Evolutionary conservation across 2,329 filamentous ascomycete species (phyloP).

Genomic region (Exophiala bonariae): DNA sequence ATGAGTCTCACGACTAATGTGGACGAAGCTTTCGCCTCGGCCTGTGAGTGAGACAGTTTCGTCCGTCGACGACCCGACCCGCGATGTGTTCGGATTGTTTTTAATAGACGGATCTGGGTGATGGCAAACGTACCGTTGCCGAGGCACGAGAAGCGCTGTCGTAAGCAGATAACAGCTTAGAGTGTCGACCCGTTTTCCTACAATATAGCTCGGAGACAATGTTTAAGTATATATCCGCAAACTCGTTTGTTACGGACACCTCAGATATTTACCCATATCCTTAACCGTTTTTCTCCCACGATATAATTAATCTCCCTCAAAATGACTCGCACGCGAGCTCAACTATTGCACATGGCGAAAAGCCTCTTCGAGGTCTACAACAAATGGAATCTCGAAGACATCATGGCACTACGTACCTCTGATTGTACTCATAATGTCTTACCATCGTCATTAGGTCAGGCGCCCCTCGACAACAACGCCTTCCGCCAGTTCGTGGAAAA

Average conservation of each 20-base stretch:
- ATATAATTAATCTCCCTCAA: background rate
- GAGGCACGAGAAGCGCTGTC: too few relatives aligned
- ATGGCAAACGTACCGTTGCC: too few relatives aligned
- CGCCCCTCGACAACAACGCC: constrained; percentile 1
- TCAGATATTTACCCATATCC: constrained; percentile 2
- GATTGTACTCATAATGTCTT: constrained; percentile 2
- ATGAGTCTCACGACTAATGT: too few relatives aligned
- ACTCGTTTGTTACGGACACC: background rate
- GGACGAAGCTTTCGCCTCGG: too few relatives aligned
- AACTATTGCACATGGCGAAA: constrained; percentile 2
- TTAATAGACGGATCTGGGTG: too few relatives aligned
- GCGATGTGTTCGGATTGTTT: too few relatives aligned
- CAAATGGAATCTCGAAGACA: constrained; percentile 4
- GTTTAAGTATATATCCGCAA: too few relatives aligned
- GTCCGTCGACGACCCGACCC: too few relatives aligned
- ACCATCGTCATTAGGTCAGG: constrained; percentile 1
- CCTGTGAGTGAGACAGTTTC: too few relatives aligned
- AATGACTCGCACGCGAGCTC: constrained; percentile 1
- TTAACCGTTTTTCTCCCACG: constrained; percentile 1
- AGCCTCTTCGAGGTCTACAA: background rate
- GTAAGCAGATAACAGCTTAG: too few relatives aligned
- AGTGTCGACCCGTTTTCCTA: too few relatives aligned
- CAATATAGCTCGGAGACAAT: too few relatives aligned
- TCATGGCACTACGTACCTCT: constrained; percentile 1
- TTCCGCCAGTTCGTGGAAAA: constrained; percentile 1